Evolutionary conservation across 2,329 filamentous ascomycete genomes (phyloP), one percentile per base, ranked within the genome.

Genomic region (Beauveria sp.): DNA sequence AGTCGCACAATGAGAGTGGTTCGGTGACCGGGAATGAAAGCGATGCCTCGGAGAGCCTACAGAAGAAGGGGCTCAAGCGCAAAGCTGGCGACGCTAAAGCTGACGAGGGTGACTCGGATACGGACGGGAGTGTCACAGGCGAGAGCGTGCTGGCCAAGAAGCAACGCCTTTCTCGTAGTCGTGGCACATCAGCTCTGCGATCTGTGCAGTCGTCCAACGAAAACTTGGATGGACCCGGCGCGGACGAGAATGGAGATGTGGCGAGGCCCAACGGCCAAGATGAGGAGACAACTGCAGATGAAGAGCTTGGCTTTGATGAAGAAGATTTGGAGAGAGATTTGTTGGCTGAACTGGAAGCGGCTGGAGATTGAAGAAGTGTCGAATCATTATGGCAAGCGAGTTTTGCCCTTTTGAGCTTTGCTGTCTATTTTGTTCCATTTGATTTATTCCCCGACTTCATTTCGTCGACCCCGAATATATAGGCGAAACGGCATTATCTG

Each of bases 271-370:
- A 61, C 9, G 51, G 51, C 18, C 50, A 55, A 26, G 26, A 59
- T 7, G 71, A 73, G 8, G 71, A 63, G 20, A 62, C 64, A 6
- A 67, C 67, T 37, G 40, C 54, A 8, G 70, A 71, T n/a, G 69
- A 71, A 46, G 70, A 71, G 8, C 71, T 72, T n/a, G 78, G 77
- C 47, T 73, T 77, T 55, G 78, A 79, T 50, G 80, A 83, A 10
- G 81, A 82, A 59, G 84, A 86, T 66, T 72, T 87, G 55, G 86
- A 87, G 70, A 81, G 83, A 43, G 85, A 87, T 66, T 77, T 89
- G 69, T 75, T 85, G 67, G 84, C 84, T 1, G 85, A 83, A 64
- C 75, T 86, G 64, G 83, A 85, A 66, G 71, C 71, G 3, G 72
- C 59, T 74, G 54, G 75, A n/a, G 56, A 51, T 12, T 62, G 40